A percentile compares a stretch with the other conserved stretches of the same genome.
phyloP scores from a whole-genome alignment of 805 yeast species.

The Kurtzmaniella cleridarum region DNA sequence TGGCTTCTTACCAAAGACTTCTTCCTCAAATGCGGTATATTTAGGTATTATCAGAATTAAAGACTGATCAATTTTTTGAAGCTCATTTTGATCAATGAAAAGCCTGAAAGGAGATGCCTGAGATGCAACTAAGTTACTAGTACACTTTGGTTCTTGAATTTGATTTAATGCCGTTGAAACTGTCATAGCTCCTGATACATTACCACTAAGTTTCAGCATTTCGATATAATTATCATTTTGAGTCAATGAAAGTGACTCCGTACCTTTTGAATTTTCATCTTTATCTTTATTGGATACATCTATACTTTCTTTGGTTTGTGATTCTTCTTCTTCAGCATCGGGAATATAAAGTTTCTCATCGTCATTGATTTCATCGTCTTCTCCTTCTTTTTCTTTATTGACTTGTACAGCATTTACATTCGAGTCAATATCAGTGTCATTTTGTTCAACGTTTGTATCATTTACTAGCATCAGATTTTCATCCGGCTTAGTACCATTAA shows the following conservation, averaged over 20 bases:
- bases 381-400: not conserved
- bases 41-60: constrained; percentile 44
- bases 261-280: not conserved
- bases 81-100: constrained; percentile 34
- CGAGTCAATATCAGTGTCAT: not conserved
- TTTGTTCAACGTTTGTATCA: not conserved
- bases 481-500: constrained; percentile 10
- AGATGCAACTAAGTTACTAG: not conserved
- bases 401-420: too few species aligned
- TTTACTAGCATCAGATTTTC: constrained; percentile 1
- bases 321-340: not conserved
- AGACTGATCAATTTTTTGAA: constrained; percentile 43
- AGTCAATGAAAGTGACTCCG: not conserved
- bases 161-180: not conserved
- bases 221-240: constrained; percentile 6
- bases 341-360: not conserved
- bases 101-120: constrained; percentile 39
- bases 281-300: not conserved
- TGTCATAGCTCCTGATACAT: not conserved
- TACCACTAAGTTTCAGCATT: constrained; percentile 20
- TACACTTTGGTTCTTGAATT: not conserved
- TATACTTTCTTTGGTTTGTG: not conserved
- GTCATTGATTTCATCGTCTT: not conserved
- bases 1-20: constrained; percentile 15
- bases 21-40: constrained; percentile 43